Evolutionary conservation across 108 stramenopile genomes (phyloP).

Genomic region (Parietichytrium sp.): DNA sequence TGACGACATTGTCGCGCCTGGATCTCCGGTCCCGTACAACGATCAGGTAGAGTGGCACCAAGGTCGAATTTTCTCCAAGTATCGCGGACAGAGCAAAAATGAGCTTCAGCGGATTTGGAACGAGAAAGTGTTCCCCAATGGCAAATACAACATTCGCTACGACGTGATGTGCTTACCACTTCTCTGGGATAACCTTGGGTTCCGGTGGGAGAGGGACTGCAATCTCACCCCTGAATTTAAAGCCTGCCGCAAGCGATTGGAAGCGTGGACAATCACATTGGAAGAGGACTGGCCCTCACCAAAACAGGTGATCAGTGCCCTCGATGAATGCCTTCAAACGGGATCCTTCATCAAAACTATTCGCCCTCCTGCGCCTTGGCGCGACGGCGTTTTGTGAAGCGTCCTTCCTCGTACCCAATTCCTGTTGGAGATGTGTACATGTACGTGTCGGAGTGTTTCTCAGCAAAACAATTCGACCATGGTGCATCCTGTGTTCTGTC

Average conservation of each 20-base stretch:
- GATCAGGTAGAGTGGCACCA: background rate
- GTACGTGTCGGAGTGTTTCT: too few species aligned
- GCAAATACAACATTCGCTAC: background rate
- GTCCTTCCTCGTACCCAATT: too few species aligned
- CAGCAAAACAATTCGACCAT: too few species aligned
- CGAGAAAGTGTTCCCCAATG: background rate
- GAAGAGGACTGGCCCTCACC: constrained; percentile 25
- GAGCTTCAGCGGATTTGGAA: background rate
- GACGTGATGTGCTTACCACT: background rate
- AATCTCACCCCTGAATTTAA: background rate
- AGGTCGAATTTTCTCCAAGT: background rate
- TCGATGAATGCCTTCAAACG: background rate
- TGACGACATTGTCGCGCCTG: background rate
- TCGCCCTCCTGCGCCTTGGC: constrained; percentile 13
- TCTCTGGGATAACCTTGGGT: background rate
- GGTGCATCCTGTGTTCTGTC: too few species aligned
- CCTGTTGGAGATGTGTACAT: too few species aligned
- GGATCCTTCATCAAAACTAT: background rate
- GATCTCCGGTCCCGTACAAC: background rate
- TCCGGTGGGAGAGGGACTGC: background rate
- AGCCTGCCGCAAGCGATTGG: background rate
- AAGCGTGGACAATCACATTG: background rate
- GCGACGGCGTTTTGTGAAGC: too few species aligned
- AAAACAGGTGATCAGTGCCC: background rate
- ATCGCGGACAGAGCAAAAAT: background rate